Evolutionary conservation across 768 basidiomycete genomes (phyloP).

Genomic region (Trametes sanguinea): DNA sequence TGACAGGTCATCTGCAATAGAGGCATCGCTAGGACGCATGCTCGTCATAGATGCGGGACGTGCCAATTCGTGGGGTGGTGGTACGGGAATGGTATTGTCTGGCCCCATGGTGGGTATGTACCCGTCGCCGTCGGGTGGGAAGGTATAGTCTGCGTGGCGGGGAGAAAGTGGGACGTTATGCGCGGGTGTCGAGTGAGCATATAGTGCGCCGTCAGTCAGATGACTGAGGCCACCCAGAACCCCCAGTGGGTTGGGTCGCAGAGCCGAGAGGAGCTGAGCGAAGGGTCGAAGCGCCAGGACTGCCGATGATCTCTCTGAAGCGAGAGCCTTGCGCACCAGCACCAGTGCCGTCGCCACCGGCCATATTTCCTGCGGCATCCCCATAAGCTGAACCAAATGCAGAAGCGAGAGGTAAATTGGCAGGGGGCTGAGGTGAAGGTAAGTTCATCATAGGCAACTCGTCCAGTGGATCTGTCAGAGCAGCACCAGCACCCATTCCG

Average conservation of each 20-base stretch:
- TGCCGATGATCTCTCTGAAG: slow-evolving; percentile 29
- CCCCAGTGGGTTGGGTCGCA: neutral
- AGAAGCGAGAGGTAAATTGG: slow-evolving; percentile 1
- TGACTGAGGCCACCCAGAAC: slow-evolving; percentile 15
- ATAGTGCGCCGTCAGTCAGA: slow-evolving; percentile 5
- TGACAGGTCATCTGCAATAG: neutral
- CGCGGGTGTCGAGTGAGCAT: slow-evolving; percentile 13
- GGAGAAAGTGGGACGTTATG: slow-evolving; percentile 24
- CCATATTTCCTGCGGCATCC: neutral
- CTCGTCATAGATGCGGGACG: slow-evolving; percentile 17
- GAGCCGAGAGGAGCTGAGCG: slow-evolving; percentile 12
- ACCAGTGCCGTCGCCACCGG: neutral
- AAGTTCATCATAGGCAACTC: slow-evolving; percentile 19
- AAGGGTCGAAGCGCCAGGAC: slow-evolving; percentile 24
- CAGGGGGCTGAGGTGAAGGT: slow-evolving; percentile 12
- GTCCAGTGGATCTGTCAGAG: slow-evolving; percentile 17
- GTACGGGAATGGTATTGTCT: slow-evolving; percentile 22
- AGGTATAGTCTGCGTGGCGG: slow-evolving; percentile 18
- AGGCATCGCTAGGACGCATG: slow-evolving; percentile 4
- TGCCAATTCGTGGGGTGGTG: slow-evolving; percentile 23
- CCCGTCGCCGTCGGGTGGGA: slow-evolving; percentile 31
- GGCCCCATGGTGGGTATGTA: slow-evolving; percentile 28
- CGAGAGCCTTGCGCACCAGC: slow-evolving; percentile 28
- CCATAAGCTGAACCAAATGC: slow-evolving; percentile 1
- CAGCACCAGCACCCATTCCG: neutral